Conservation (phyloP, 2,329 filamentous ascomycete genomes). For the Aspergillus glaucus region DNA sequence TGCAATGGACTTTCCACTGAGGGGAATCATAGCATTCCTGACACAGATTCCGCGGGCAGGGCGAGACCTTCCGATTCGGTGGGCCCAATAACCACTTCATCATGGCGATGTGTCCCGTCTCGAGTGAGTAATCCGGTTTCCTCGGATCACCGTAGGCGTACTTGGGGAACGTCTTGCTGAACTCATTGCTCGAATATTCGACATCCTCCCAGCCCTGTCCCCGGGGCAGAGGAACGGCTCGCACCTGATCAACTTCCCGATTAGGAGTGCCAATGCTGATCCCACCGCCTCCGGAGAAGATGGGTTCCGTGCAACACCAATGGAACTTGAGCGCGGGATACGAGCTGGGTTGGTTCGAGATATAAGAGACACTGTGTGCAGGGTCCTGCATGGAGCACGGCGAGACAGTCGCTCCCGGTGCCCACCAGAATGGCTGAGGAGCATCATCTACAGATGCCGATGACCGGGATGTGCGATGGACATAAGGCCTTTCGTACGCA, state of each 20-base stretch:
- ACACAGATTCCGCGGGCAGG: constrained; percentile 52
- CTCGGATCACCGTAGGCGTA: constrained; percentile 36
- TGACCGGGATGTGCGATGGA: constrained; percentile 16
- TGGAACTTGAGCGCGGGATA: constrained; percentile 50
- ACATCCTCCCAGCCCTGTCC: constrained; percentile 51
- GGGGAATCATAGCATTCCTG: constrained; percentile 53
- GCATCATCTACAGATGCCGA: constrained; percentile 6
- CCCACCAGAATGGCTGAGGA: constrained; percentile 50
- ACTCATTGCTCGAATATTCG: constrained; percentile 42
- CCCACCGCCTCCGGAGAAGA: constrained; percentile 54
- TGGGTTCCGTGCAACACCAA: constrained; percentile 56
- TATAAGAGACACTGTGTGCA: constrained; percentile 24
- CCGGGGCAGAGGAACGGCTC: constrained; percentile 51
- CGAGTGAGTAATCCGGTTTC: constrained; percentile 33
- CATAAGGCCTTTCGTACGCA: constrained; percentile 51
- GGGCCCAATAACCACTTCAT: constrained; percentile 45
- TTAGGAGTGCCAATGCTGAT: constrained; percentile 52
- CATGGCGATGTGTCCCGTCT: constrained; percentile 37
- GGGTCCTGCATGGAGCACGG: constrained; percentile 55
- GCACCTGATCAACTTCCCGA: constrained; percentile 50
- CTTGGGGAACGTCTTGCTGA: constrained; percentile 35
- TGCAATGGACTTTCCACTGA: constrained; percentile 55
- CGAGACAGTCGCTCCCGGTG: constrained; percentile 48
- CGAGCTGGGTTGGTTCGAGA: constrained; percentile 27
- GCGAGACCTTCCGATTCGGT: constrained; percentile 40